Conservation (phyloP, 805 yeast species). For the Hanseniaspora clermontiae region DNA sequence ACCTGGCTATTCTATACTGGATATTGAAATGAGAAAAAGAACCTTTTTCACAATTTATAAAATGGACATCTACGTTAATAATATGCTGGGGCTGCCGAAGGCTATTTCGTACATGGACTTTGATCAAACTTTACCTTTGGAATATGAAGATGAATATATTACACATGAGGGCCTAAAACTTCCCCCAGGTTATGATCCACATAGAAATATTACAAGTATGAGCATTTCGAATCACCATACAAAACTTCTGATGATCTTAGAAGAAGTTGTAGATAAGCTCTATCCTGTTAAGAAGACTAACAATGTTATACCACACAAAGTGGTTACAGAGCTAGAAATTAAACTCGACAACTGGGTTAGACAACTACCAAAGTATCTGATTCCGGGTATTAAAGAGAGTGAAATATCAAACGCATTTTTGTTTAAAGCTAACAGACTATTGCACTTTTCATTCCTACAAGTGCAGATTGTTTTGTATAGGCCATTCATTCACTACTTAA, state of each 20-base stretch:
- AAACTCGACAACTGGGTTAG: constrained; percentile 66
- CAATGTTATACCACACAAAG: constrained; percentile 28
- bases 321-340: constrained; percentile 56
- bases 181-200: constrained; percentile 17
- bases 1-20: constrained; percentile 46
- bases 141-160: constrained; percentile 74
- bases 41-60: constrained; percentile 81
- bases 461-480: constrained; percentile 76
- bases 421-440: constrained; percentile 54
- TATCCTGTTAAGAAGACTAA: constrained; percentile 42
- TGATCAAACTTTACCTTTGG: constrained; percentile 75
- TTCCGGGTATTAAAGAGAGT: constrained; percentile 41
- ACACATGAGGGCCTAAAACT: constrained; percentile 40
- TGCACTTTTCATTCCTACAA: constrained; percentile 64
- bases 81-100: constrained; percentile 78
- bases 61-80: constrained; percentile 80
- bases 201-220: constrained; percentile 24
- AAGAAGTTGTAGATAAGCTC: constrained; percentile 55
- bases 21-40: constrained; percentile 72
- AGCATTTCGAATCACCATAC: constrained; percentile 78
- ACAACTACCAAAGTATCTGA: constrained; percentile 56
- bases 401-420: constrained; percentile 19
- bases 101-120: constrained; percentile 65
- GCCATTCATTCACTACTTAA: constrained; percentile 67
- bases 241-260: constrained; percentile 52